A percentile compares a stretch with the other conserved stretches of the same genome.
Conservation (phyloP, 805 yeast genomes). For the Candida nemodendra region DNA sequence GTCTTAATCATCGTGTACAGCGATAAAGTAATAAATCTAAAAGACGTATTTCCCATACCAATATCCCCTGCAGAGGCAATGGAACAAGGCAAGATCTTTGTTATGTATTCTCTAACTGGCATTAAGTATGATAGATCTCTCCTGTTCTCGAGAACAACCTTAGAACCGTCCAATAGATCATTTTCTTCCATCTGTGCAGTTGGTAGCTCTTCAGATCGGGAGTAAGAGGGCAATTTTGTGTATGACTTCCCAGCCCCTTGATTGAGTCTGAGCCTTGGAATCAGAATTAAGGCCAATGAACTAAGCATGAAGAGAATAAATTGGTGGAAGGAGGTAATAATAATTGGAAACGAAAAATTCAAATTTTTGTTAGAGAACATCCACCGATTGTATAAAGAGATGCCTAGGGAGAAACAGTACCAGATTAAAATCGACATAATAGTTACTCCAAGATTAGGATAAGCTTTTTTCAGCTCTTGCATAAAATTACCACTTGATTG, state of each 20-base stretch:
- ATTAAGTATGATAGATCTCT: too few species aligned
- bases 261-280: slow-evolving; percentile 50
- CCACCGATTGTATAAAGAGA: slow-evolving; percentile 91
- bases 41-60: slow-evolving; percentile 85
- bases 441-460: slow-evolving; percentile 30
- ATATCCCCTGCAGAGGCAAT: slow-evolving; percentile 90
- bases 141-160: slow-evolving; percentile 7
- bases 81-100: slow-evolving; percentile 77
- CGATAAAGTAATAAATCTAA: slow-evolving; percentile 74
- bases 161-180: slow-evolving; percentile 4
- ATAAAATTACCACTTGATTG: slow-evolving; percentile 3
- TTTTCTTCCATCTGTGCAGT: slow-evolving; percentile 8
- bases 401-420: slow-evolving; percentile 67
- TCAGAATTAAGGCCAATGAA: slow-evolving; percentile 39
- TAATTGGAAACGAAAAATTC: slow-evolving; percentile 77
- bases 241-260: too few species aligned
- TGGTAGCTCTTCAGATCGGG: slow-evolving; percentile 1
- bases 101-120: slow-evolving; percentile 41
- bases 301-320: slow-evolving; percentile 60
- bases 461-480: slow-evolving; percentile 15
- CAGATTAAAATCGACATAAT: slow-evolving; percentile 40
- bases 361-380: slow-evolving; percentile 81
- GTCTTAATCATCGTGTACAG: slow-evolving; percentile 94
- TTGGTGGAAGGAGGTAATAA: slow-evolving; percentile 86
- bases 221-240: too few species aligned